A percentile compares a stretch with the other conserved stretches of the same genome.
Conservation (phyloP, 2,329 filamentous ascomycete species). For the Curvularia hawaiiensis region DNA sequence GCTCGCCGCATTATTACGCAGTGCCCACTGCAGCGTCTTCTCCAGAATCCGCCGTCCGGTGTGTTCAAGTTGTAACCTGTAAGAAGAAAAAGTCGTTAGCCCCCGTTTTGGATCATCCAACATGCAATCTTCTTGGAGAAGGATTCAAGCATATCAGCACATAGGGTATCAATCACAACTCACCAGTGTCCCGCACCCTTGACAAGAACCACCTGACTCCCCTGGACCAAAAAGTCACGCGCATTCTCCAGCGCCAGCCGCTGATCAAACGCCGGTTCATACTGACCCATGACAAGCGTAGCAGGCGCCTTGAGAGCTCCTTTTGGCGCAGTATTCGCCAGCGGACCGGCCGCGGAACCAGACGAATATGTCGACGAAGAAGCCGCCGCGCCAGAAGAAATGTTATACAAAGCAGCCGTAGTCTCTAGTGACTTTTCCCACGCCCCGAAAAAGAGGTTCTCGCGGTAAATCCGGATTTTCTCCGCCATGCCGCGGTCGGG, state of each 20-base stretch:
- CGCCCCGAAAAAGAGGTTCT: constrained; percentile 50
- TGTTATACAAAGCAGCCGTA: constrained; percentile 53
- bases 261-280: constrained; percentile 58
- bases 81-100: background rate
- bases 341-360: constrained; percentile 33
- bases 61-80: constrained; percentile 51
- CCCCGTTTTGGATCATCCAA: background rate
- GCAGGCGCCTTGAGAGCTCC: constrained; percentile 58
- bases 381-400: constrained; percentile 30
- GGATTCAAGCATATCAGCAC: background rate
- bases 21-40: constrained; percentile 43
- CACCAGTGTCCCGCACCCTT: constrained; percentile 59
- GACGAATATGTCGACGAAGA: constrained; percentile 6
- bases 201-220: constrained; percentile 58
- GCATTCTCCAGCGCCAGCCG: constrained; percentile 59
- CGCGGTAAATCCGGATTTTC: constrained; percentile 60
- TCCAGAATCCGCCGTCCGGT: constrained; percentile 51
- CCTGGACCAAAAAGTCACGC: constrained; percentile 55
- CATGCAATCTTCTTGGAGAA: no score
- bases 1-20: constrained; percentile 27
- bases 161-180: background rate
- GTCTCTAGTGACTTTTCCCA: constrained; percentile 61
- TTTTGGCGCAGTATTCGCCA: constrained; percentile 51
- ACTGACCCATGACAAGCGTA: constrained; percentile 60
- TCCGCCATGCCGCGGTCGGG: constrained; percentile 55